A percentile compares a stretch with the other conserved stretches of the same genome.
Evolutionary conservation across 2,329 filamentous ascomycete species (phyloP).

Genomic region (Monosporascus sp.): DNA sequence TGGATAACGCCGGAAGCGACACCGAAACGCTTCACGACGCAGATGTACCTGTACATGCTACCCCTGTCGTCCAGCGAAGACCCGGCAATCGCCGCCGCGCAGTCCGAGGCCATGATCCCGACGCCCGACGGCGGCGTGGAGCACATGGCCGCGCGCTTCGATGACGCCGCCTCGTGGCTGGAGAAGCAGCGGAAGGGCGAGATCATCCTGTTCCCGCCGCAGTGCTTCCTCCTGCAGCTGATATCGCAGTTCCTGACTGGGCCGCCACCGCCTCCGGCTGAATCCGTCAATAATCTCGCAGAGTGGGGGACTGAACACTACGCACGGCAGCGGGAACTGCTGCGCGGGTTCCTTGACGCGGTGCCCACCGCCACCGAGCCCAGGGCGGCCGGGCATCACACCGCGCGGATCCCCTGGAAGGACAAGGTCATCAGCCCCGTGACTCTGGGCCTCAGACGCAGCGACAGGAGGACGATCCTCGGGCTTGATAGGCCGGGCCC

Average conservation of each 20-base stretch:
- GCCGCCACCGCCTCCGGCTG: constrained; percentile 16
- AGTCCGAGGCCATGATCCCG: constrained; percentile 54
- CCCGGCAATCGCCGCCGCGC: constrained; percentile 29
- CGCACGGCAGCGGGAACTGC: constrained; percentile 42
- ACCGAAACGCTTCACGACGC: constrained; percentile 79
- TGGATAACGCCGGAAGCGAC: constrained; percentile 80
- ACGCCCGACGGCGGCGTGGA: constrained; percentile 63
- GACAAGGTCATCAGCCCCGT: constrained; percentile 58
- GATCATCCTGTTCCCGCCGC: constrained; percentile 85
- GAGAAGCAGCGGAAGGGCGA: constrained; percentile 54
- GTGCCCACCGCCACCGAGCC: constrained; percentile 37
- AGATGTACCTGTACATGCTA: constrained; percentile 94
- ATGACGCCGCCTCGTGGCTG: constrained; percentile 66
- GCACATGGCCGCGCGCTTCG: constrained; percentile 72
- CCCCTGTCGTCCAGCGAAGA: constrained; percentile 41
- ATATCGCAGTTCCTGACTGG: constrained; percentile 47
- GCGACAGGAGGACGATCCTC: constrained; percentile 45
- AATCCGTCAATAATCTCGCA: constrained; percentile 3
- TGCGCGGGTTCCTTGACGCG: constrained; percentile 48
- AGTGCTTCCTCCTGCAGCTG: constrained; percentile 67
- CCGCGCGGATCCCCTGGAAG: constrained; percentile 46
- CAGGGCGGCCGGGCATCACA: constrained; percentile 33
- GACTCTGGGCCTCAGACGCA: constrained; percentile 36
- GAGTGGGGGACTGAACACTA: constrained; percentile 28
- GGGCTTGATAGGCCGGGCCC: constrained; percentile 52